Base-by-base conservation (phyloP, 345 rosid genomes). In the Gynandropsis gynandra region DNA sequence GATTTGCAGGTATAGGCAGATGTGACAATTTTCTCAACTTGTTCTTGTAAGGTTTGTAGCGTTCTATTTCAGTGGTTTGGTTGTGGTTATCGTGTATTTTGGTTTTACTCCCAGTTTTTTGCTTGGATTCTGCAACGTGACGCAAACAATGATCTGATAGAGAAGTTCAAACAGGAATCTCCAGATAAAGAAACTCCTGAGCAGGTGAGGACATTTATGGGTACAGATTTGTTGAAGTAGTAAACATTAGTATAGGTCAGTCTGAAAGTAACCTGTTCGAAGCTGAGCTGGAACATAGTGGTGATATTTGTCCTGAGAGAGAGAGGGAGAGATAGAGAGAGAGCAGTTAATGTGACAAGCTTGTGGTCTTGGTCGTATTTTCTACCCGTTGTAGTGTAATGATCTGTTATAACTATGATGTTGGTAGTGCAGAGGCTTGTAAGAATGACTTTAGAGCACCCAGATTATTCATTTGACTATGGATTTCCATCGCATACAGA, bases 351-450 rank as follows among this genome's bases (percentile, higher is more conserved):
- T n/a, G n/a, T 42, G 16, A 18, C 48, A 5, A 16, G 16, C 19
- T 5, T 16, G 4, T n/a, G 8, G n/a, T n/a, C n/a, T n/a, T n/a
- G n/a, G n/a, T n/a, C n/a, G n/a, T n/a, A n/a, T 24, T 2, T 24
- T 24, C 29, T 24, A 24, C 2, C 5, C 4, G 4, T 24, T 2
- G 29, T 24, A 24, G 10, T 40, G 12, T 36, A 43, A 42, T 63
- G 48, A 65, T 40, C 17, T 32, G 65, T 64, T 31, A 16, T 73
- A 40, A 68, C 67, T 60, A 45, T 50, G 16, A 48, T 71, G 54
- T 73, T 78, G 89, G 74, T 71, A 64, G 57, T 74, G 80, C 85
- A 82, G 96, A 82, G 73, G 76, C 64, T 90, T 56, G 89, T 84
- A 34, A 74, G 82, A 44, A 62, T 67, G 69, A 90, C 98, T 35